Base-by-base conservation (phyloP, 139 green algal species). In the Volvox africanus region DNA sequence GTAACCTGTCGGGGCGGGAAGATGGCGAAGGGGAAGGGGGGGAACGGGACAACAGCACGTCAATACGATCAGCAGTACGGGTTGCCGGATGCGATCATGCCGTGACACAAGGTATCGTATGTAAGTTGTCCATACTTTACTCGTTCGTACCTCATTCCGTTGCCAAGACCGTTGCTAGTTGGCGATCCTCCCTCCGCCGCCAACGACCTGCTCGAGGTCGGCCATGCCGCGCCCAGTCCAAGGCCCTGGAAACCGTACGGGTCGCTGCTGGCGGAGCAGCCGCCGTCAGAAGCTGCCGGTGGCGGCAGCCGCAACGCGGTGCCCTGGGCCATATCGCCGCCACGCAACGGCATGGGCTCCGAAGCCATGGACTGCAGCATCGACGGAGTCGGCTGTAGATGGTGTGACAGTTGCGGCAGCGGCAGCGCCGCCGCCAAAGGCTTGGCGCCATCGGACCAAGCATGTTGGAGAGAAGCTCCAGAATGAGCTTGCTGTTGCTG, bases 351-450 rank as follows among this genome's bases (percentile, higher is more conserved):
- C 33, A 80, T 37, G 0, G 83, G 83, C 83, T 80, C 68, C 24
- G 83, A 88, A 32, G 83, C 83, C 28, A 69, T 61, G 12, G 83
- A 37, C 5, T 88, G 83, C 65, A 88, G 67, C 55, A 44, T 17
- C 33, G 62, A 5, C 33, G 62, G 28, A 61, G 32, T 6, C 6
- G 17, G 28, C 28, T 1, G 71, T 9, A 36, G 28, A 79, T 33
- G 44, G 44, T 55, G 44, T 55, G 44, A 9, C 44, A 55, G 44
- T 55, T 9, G 73, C 73, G 73, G 18, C 20, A 32, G 32, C 30
- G 17, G 44, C 44, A 14, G 44, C 24, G 65, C 65, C 5, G 65
- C 21, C 21, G 22, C 1, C 61, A 37, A 28, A 44, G 16, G 26
- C 9, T 28, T 33, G 35, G 28, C 16, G 67, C 68, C 33, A 65